These are phyloP conservation scores for Torulaspora pretoriensis DNA, from an alignment of 1,139 yeast species.

Conservation along the genomic window DNA sequence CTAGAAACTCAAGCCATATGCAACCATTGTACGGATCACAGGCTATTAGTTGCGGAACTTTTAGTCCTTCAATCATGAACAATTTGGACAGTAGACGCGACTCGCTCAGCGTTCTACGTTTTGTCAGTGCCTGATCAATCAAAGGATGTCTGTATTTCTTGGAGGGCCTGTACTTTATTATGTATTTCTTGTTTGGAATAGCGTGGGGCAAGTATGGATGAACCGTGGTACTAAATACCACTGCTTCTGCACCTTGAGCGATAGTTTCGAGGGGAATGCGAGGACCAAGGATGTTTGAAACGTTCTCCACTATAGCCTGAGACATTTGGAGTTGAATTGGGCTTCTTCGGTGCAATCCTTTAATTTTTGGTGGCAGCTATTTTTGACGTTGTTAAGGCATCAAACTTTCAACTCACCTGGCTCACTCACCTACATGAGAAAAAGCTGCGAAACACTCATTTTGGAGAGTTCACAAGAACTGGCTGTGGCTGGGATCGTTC, in stretches of 20 bases:
- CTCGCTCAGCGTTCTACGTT: constrained; percentile 78
- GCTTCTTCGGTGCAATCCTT: background rate
- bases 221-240: constrained; percentile 57
- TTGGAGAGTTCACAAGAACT: too few species aligned
- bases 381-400: background rate
- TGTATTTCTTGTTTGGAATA: constrained; percentile 38
- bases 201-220: constrained; percentile 61
- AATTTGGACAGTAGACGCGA: constrained; percentile 70
- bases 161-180: constrained; percentile 82
- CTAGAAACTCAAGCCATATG: constrained; percentile 84
- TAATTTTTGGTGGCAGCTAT: background rate
- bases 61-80: constrained; percentile 46
- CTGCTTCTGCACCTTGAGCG: constrained; percentile 96
- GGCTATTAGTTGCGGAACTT: constrained; percentile 65
- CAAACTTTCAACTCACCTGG: background rate
- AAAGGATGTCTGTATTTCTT: constrained; percentile 86
- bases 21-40: constrained; percentile 75
- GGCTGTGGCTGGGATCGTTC: background rate
- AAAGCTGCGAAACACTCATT: background rate
- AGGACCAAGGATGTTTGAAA: constrained; percentile 42
- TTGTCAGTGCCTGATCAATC: constrained; percentile 71
- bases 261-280: constrained; percentile 50
- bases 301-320: constrained; percentile 37
- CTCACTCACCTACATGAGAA: background rate
- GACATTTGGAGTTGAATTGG: constrained; percentile 30